A percentile compares a stretch with the other conserved stretches of the same genome.
Conservation (phyloP, 2,329 filamentous ascomycete species). For the Cyphellophora attinorum region DNA sequence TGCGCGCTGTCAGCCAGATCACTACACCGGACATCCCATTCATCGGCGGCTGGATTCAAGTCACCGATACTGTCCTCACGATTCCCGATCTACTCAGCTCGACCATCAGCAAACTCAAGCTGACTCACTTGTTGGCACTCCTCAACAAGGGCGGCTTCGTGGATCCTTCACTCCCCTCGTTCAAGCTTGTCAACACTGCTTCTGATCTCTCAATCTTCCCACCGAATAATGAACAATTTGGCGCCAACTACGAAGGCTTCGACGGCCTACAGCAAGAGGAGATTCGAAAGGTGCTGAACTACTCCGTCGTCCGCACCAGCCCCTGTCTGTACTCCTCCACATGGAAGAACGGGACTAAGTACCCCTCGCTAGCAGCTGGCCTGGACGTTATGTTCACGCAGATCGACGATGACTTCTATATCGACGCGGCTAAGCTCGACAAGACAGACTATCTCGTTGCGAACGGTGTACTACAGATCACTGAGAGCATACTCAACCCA, state of each 20-base stretch:
- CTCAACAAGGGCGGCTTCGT: constrained; percentile 31
- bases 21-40: constrained; percentile 40
- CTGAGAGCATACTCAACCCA: constrained; percentile 32
- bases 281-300: constrained; percentile 47
- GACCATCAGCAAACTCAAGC: constrained; percentile 32
- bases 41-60: constrained; percentile 46
- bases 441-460: constrained; percentile 39
- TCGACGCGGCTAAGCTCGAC: constrained; percentile 45
- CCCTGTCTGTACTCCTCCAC: constrained; percentile 43
- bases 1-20: constrained; percentile 41
- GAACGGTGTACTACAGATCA: constrained; percentile 50
- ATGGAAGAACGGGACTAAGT: constrained; percentile 30
- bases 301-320: constrained; percentile 51
- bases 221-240: constrained; percentile 52
- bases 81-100: constrained; percentile 35
- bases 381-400: constrained; percentile 39
- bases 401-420: constrained; percentile 32
- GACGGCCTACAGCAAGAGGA: constrained; percentile 37
- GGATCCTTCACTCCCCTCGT: constrained; percentile 8
- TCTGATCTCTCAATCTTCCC: constrained; percentile 50
- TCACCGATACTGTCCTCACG: constrained; percentile 40
- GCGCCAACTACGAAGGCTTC: constrained; percentile 44
- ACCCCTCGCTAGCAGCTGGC: constrained; percentile 36
- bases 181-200: constrained; percentile 31
- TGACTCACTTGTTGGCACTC: constrained; percentile 39